A percentile compares a stretch with the other conserved stretches of the same genome.
phyloP scores from a whole-genome alignment of 768 basidiomycete genomes.

The Tulasnella sp. region DNA sequence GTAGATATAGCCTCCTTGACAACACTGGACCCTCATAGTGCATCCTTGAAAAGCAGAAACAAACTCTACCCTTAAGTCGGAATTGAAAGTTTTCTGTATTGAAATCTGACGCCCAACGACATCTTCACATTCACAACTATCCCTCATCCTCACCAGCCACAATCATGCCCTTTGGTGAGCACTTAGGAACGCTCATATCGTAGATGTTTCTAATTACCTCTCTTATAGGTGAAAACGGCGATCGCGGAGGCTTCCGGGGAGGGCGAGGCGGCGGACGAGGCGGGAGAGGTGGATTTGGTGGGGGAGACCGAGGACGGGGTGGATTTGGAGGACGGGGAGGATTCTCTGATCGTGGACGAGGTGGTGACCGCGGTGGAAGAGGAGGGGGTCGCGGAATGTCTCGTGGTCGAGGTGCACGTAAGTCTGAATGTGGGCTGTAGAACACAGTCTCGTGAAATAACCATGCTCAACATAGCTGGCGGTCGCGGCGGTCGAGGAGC shows the following conservation, averaged over 20 bases:
- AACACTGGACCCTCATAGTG: too few relatives aligned
- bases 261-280: slow-evolving; percentile 69
- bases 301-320: slow-evolving; percentile 4
- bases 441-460: not conserved
- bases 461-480: not conserved
- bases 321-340: slow-evolving; percentile 16
- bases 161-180: slow-evolving; percentile 30
- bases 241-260: slow-evolving; percentile 44
- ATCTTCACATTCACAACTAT: not conserved
- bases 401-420: slow-evolving; percentile 14
- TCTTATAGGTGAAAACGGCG: not conserved
- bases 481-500: slow-evolving; percentile 18
- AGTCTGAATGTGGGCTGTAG: not conserved
- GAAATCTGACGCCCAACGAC: not conserved
- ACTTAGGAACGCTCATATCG: not conserved
- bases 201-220: not conserved
- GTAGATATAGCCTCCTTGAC: too few relatives aligned
- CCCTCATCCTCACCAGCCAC: not conserved
- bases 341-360: slow-evolving; percentile 29
- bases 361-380: slow-evolving; percentile 19
- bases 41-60: too few relatives aligned
- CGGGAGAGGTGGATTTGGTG: slow-evolving; percentile 59
- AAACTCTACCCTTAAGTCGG: too few relatives aligned
- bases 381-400: slow-evolving; percentile 13
- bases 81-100: slow-evolving; percentile 5